phyloP scores from a whole-genome alignment of 257 asterid genomes.

The Rehmannia glutinosa region DNA sequence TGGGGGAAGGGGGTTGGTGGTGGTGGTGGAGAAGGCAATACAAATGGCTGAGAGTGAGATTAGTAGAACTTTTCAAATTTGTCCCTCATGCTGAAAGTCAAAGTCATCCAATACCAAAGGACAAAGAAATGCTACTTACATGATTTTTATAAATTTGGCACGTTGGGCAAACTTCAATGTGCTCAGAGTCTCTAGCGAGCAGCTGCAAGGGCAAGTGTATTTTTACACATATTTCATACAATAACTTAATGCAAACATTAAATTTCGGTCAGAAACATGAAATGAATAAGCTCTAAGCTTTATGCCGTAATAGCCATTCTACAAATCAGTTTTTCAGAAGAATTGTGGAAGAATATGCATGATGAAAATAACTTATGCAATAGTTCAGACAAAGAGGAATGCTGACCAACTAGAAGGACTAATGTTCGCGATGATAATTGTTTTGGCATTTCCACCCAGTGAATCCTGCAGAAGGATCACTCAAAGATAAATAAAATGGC shows the following conservation, averaged over 20 bases:
- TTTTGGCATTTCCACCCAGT: constrained; percentile 97
- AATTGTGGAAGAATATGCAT: not conserved
- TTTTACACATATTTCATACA: constrained; percentile 15
- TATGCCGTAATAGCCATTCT: not conserved
- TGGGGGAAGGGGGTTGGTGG: too few species aligned
- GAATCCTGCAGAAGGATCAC: constrained; percentile 60
- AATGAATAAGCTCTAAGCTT: constrained; percentile 1
- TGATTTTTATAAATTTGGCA: constrained; percentile 78
- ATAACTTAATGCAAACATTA: not conserved
- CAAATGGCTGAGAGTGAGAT: not conserved
- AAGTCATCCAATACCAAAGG: too few species aligned
- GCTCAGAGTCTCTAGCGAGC: constrained; percentile 80
- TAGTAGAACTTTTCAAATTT: too few species aligned
- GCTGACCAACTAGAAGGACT: constrained; percentile 82
- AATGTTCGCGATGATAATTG: constrained; percentile 87
- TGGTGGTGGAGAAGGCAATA: too few species aligned
- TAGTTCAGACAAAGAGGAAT: constrained; percentile 6
- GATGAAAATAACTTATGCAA: not conserved
- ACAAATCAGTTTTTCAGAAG: too few species aligned
- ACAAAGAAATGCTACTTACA: constrained; percentile 34
- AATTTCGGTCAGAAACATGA: not conserved
- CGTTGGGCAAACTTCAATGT: constrained; percentile 91
- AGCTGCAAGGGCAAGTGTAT: constrained; percentile 42
- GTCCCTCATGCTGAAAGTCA: too few species aligned
- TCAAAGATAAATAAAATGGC: constrained; percentile 1